Evolutionary conservation across 345 rosid genomes (phyloP).

Genomic region (Gynandropsis gynandra): DNA sequence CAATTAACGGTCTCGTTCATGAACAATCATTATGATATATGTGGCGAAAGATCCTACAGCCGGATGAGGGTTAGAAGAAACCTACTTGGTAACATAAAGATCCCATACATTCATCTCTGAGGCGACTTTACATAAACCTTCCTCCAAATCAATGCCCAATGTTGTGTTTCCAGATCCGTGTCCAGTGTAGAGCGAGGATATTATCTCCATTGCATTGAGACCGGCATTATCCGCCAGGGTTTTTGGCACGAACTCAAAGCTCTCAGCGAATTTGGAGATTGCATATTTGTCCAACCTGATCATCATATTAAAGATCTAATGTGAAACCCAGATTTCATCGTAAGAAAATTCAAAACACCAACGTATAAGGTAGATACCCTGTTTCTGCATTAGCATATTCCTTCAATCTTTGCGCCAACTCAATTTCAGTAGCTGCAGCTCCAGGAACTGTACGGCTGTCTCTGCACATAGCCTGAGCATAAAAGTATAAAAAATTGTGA

Average conservation of each 20-base stretch:
- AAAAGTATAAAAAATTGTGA: slow-evolving; percentile 1
- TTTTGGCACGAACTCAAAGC: slow-evolving; percentile 92
- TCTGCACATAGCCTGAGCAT: slow-evolving; percentile 88
- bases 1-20: not conserved
- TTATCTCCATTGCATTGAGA: slow-evolving; percentile 89
- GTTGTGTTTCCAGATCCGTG: slow-evolving; percentile 86
- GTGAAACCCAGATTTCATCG: not conserved
- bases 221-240: slow-evolving; percentile 96
- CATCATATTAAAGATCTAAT: not conserved
- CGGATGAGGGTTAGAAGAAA: not conserved
- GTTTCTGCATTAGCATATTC: slow-evolving; percentile 89
- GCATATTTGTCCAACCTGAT: slow-evolving; percentile 91
- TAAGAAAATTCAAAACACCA: not conserved
- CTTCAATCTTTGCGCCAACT: slow-evolving; percentile 85
- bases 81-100: slow-evolving; percentile 81
- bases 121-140: slow-evolving; percentile 67
- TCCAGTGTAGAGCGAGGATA: slow-evolving; percentile 78
- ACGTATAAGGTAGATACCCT: slow-evolving; percentile 41
- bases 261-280: slow-evolving; percentile 87
- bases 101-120: slow-evolving; percentile 73
- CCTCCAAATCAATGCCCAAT: slow-evolving; percentile 85
- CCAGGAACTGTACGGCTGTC: slow-evolving; percentile 91
- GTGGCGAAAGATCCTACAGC: not conserved
- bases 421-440: slow-evolving; percentile 96
- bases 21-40: not conserved